phyloP scores from a whole-genome alignment of 768 basidiomycete species.

The Tulasnella sp. region DNA sequence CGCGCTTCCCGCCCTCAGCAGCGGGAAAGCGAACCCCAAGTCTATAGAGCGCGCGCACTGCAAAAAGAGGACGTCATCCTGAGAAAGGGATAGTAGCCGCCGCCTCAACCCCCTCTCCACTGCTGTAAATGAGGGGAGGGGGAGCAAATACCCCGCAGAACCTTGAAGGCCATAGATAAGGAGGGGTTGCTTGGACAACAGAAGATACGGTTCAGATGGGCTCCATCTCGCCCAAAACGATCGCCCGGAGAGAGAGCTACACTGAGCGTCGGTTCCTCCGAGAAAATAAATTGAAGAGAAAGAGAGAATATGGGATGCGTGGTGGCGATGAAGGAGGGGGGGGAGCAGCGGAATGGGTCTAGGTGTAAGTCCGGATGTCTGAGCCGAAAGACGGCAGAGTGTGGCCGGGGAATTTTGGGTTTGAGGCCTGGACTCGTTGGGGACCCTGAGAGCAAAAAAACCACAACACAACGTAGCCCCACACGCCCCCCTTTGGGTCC shows the following conservation, averaged over 20 bases:
- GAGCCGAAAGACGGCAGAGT: background rate
- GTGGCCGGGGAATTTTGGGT: slow-evolving; percentile 2
- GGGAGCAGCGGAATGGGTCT: no score
- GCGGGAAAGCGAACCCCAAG: no score
- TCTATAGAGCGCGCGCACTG: no score
- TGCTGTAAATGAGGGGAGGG: background rate
- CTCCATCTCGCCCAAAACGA: background rate
- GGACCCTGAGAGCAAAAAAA: slow-evolving; percentile 4
- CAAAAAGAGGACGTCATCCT: no score
- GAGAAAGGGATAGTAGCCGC: no score
- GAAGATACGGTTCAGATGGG: slow-evolving; percentile 8
- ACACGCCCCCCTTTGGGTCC: background rate
- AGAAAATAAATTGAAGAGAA: no score
- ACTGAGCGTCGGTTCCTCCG: background rate
- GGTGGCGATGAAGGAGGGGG: background rate
- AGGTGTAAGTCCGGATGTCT: background rate
- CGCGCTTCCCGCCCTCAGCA: background rate
- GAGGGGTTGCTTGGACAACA: slow-evolving; percentile 1
- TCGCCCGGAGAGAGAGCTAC: background rate
- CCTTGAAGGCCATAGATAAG: slow-evolving; percentile 8
- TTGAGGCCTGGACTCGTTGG: background rate
- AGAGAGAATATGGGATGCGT: background rate
- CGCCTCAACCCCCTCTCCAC: no score
- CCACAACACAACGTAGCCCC: slow-evolving; percentile 2
- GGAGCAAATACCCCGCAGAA: background rate